Evolutionary conservation across 2,329 filamentous ascomycete species (phyloP).

Genomic region (Ustulina deusta): DNA sequence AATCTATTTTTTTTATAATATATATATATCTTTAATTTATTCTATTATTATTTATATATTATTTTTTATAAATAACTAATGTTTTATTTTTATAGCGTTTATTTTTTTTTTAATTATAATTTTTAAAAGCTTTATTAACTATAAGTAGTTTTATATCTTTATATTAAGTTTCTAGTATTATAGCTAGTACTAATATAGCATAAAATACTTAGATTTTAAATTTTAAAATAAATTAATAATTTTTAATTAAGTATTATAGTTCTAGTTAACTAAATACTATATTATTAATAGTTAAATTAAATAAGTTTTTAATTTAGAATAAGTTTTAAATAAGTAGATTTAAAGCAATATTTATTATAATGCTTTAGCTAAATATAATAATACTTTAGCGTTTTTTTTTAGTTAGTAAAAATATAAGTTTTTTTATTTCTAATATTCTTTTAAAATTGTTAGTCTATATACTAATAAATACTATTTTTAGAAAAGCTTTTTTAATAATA

Average conservation of each 20-base stretch:
- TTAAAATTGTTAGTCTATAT: not conserved
- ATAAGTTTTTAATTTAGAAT: not conserved
- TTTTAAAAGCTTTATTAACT: constrained; percentile 6
- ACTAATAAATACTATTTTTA: not conserved
- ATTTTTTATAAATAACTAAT: constrained; percentile 3
- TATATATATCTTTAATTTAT: not conserved
- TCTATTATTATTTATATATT: constrained; percentile 3
- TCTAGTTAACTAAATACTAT: not conserved
- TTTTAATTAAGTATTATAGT: not conserved
- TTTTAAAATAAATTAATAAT: not conserved
- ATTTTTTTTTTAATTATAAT: constrained; percentile 14
- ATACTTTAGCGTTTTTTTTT: not conserved
- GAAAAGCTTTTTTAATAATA: not conserved
- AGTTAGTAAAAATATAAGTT: not conserved
- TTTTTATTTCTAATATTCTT: not conserved
- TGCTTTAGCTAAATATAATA: constrained; percentile 2
- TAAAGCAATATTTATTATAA: constrained; percentile 5
- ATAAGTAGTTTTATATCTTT: constrained; percentile 9
- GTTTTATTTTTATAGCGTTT: not conserved
- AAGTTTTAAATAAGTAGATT: too few species aligned
- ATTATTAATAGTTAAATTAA: not conserved
- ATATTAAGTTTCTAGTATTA: not conserved
- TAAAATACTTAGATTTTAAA: not conserved
- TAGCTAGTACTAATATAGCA: not conserved
- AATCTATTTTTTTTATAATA: constrained; percentile 11